Evolutionary conservation across 495 filamentous ascomycete genomes (phyloP).

Genomic region (Penicillium malachiteum): DNA sequence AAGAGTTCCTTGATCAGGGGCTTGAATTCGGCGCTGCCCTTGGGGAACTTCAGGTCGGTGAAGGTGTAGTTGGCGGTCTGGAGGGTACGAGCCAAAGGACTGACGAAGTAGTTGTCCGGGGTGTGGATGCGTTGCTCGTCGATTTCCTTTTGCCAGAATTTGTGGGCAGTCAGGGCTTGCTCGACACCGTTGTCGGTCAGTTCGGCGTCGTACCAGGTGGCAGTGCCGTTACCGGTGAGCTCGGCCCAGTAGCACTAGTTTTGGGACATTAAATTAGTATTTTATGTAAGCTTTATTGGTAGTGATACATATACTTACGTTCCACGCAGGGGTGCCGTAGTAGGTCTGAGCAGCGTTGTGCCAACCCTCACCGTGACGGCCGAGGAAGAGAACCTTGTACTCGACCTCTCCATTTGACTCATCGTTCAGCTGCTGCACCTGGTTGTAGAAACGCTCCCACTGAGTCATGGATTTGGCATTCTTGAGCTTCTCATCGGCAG

Average conservation of each 20-base stretch:
- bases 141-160: conserved; percentile 62
- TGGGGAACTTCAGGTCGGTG: conserved; percentile 50
- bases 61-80: conserved; percentile 65
- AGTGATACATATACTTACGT: conserved; percentile 43
- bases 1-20: conserved; percentile 69
- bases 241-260: conserved; percentile 71
- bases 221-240: conserved; percentile 63
- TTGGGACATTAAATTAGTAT: not conserved
- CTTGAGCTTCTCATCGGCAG: conserved; percentile 37
- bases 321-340: conserved; percentile 68
- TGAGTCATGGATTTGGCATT: conserved; percentile 45
- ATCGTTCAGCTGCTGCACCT: conserved; percentile 56
- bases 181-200: conserved; percentile 58
- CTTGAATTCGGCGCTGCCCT: conserved; percentile 43
- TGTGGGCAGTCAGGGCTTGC: conserved; percentile 62
- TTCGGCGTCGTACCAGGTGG: conserved; percentile 67
- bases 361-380: conserved; percentile 69
- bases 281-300: not conserved
- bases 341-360: conserved; percentile 64
- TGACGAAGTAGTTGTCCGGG: conserved; percentile 66
- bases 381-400: conserved; percentile 71
- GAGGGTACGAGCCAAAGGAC: conserved; percentile 66
- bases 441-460: conserved; percentile 64
- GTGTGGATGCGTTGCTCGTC: conserved; percentile 54
- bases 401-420: conserved; percentile 42